Conservation (phyloP, 148 eudicot species). For the Hydrangea macrophylla region DNA sequence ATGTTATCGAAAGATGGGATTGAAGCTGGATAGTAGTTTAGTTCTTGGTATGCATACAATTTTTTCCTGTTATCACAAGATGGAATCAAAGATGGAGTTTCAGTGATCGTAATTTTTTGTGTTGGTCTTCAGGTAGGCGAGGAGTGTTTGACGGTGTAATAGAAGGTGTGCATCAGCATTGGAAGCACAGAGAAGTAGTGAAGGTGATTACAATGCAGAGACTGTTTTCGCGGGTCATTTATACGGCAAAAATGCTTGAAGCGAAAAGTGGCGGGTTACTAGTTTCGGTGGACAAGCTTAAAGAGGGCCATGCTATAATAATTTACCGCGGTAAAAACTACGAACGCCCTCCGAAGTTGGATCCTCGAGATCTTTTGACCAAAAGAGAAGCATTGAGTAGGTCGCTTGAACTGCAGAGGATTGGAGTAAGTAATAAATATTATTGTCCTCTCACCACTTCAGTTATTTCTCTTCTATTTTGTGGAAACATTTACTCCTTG, state of each 20-base stretch:
- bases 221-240: conserved; percentile 45
- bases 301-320: conserved; percentile 85
- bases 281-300: conserved; percentile 70
- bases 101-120: no score
- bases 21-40: conserved; percentile 57
- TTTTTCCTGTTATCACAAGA: no score
- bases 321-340: conserved; percentile 91
- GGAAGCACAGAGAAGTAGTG: conserved; percentile 89
- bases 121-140: conserved; percentile 61
- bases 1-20: conserved; percentile 67
- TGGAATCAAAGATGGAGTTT: no score
- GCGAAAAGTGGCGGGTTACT: conserved; percentile 75
- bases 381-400: conserved; percentile 78
- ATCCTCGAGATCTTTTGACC: conserved; percentile 49
- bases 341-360: conserved; percentile 54
- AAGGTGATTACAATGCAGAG: conserved; percentile 90
- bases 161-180: conserved; percentile 92
- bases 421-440: conserved; percentile 64
- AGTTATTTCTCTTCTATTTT: background rate
- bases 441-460: background rate
- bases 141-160: conserved; percentile 91
- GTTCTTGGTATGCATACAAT: conserved; percentile 58
- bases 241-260: conserved; percentile 69
- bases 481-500: background rate
- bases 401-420: conserved; percentile 82